A percentile compares a stretch with the other conserved stretches of the same genome.
These are phyloP conservation scores for Dothideomycetidae sp. DNA, from an alignment of 2,329 filamentous ascomycete species.

Conservation along the genomic window DNA sequence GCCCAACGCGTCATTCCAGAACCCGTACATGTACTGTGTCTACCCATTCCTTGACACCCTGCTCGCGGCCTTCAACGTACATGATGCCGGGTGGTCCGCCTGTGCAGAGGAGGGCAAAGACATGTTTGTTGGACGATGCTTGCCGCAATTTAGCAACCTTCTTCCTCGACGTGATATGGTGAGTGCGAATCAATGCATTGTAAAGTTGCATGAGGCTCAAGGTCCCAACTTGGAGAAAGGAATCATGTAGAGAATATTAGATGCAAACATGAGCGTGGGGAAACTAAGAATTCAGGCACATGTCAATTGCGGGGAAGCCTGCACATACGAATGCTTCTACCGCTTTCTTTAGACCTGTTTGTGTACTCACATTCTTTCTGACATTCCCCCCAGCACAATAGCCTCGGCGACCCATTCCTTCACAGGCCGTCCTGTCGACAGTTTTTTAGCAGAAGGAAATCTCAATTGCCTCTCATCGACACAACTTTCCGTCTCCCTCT, in stretches of 20 bases:
- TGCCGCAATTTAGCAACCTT: conserved; percentile 52
- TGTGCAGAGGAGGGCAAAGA: conserved; percentile 51
- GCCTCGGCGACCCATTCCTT: not conserved
- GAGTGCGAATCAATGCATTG: conserved; percentile 58
- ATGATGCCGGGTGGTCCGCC: conserved; percentile 62
- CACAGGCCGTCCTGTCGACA: no score
- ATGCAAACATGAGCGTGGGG: no score
- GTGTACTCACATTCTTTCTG: no score
- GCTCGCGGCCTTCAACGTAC: conserved; percentile 55
- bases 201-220: conserved; percentile 23
- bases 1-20: no score
- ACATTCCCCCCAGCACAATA: no score
- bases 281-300: no score
- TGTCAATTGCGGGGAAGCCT: no score
- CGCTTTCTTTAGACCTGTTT: no score
- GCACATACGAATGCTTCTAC: no score
- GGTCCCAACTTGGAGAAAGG: no score
- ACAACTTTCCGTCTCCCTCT: not conserved
- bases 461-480: not conserved
- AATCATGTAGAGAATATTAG: no score
- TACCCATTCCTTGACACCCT: conserved; percentile 49
- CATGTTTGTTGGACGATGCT: conserved; percentile 44
- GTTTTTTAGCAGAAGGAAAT: no score
- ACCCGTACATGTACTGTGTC: conserved; percentile 40
- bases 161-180: conserved; percentile 69